A percentile compares a stretch with the other conserved stretches of the same genome.
These are phyloP conservation scores for Tieghemiomyces parasiticus DNA, from an alignment of 192 early-diverging fungal genomes.

Conservation along the genomic window DNA sequence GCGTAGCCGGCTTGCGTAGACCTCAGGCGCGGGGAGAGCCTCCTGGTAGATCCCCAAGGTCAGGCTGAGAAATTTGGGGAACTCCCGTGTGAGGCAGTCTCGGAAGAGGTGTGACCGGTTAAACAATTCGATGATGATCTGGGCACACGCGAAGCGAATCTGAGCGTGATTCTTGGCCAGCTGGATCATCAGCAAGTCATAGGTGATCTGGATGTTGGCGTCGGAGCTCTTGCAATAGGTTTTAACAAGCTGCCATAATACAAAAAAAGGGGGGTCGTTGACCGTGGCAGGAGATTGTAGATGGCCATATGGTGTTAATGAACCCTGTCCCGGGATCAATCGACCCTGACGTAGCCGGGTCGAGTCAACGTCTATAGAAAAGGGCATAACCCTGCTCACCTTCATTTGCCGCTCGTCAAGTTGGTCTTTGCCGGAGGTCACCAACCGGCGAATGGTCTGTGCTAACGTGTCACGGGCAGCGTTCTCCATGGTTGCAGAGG, in stretches of 20 bases:
- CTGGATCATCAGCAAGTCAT: background rate
- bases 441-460: background rate
- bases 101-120: slow-evolving; percentile 48
- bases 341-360: too few species aligned
- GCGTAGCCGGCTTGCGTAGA: slow-evolving; percentile 32
- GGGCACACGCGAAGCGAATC: slow-evolving; percentile 43
- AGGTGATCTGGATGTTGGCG: background rate
- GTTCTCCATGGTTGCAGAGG: background rate
- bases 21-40: slow-evolving; percentile 31
- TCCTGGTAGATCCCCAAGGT: slow-evolving; percentile 38
- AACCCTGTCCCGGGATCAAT: background rate
- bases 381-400: background rate
- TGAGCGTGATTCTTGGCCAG: slow-evolving; percentile 23
- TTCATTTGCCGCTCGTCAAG: background rate
- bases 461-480: background rate
- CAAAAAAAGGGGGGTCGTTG: background rate
- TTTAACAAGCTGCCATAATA: background rate
- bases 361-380: background rate
- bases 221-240: background rate
- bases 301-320: background rate
- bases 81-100: slow-evolving; percentile 26
- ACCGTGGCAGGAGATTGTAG: background rate
- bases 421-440: background rate
- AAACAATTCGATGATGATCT: slow-evolving; percentile 43
- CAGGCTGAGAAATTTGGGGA: slow-evolving; percentile 36